These are phyloP conservation scores for Fraxinus americana DNA, from an alignment of 257 asterid species.

Conservation along the genomic window DNA sequence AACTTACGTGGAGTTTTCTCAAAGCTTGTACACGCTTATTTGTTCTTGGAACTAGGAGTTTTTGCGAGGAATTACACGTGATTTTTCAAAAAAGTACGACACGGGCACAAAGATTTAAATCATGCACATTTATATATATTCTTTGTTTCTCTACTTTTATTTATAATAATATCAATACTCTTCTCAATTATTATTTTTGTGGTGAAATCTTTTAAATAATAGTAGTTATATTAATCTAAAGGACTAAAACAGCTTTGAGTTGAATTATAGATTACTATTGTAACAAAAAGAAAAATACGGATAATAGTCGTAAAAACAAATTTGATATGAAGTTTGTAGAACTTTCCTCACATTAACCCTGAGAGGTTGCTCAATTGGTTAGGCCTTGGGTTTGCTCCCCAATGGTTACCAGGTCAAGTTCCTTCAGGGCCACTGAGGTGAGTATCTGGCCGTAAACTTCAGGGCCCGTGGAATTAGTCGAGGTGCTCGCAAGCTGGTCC, in stretches of 20 bases:
- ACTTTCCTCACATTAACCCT: not conserved
- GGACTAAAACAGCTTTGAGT: not conserved
- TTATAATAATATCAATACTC: not conserved
- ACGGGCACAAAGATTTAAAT: not conserved
- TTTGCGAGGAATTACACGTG: not conserved
- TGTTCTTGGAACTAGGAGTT: not conserved
- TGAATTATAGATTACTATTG: not conserved
- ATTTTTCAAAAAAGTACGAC: not conserved
- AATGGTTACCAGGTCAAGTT: too few species aligned
- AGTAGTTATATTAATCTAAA: not conserved
- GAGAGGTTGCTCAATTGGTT: too few species aligned
- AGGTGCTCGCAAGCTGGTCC: too few species aligned
- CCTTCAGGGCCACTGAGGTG: too few species aligned
- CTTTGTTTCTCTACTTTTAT: too few species aligned
- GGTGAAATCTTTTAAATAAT: not conserved
- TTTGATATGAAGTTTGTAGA: not conserved
- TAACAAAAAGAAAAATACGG: not conserved
- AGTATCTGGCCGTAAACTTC: too few species aligned
- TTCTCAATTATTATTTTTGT: not conserved
- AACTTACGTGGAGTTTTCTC: not conserved
- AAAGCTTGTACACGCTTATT: not conserved
- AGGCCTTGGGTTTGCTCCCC: too few species aligned
- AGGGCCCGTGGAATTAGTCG: too few species aligned
- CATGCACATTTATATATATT: not conserved
- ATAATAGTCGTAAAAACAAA: not conserved